Evolutionary conservation across 2,329 filamentous ascomycete species (phyloP), one percentile per base, ranked within the genome.

Genomic region (Sclerotinia subarctica): DNA sequence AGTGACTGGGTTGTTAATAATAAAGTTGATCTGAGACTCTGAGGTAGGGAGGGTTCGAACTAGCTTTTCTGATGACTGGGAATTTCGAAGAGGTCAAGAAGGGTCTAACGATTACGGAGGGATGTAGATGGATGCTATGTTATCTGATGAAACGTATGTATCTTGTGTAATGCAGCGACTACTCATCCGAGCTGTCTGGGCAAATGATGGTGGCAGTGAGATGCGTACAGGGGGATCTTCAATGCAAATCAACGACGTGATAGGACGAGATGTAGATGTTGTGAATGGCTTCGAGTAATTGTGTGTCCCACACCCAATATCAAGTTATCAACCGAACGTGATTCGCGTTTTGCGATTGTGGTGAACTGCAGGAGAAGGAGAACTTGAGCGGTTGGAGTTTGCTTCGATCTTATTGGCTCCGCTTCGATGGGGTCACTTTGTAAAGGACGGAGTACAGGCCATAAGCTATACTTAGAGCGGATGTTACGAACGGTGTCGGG

Each of bases 401-500:
- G 29, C 21, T 32, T 10, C 6, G 49, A 42, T 49, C 52, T 73
- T 70, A 74, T 74, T 73, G 72, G 72, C 35, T 58, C 47, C 7
- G n/a, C 38, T 49, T 21, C 26, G 59, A 66, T 32, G 44, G 44
- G 63, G 52, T 46, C 60, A 21, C 46, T 35, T 69, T 52, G 69
- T 64, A 66, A 66, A 64, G 38, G 17, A 38, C 65, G 11, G 35
- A 35, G 35, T 35, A 69, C 67, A 59, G 69, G 69, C 70, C 74
- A 38, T 62, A 38, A 21, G 59, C 59, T 63, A 74, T 72, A 70
- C 73, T 74, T 74, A 74, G 73, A 69, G 54, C 64, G 58, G 62
- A 68, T 69, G 68, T 69, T 70, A 67, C 70, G n/a, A 66, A 73
- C 52, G 57, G 64, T 54, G 29, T 56, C 47, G 62, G 66, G 66